Conservation (phyloP, 768 basidiomycete species). For the Amanita exitialis region DNA sequence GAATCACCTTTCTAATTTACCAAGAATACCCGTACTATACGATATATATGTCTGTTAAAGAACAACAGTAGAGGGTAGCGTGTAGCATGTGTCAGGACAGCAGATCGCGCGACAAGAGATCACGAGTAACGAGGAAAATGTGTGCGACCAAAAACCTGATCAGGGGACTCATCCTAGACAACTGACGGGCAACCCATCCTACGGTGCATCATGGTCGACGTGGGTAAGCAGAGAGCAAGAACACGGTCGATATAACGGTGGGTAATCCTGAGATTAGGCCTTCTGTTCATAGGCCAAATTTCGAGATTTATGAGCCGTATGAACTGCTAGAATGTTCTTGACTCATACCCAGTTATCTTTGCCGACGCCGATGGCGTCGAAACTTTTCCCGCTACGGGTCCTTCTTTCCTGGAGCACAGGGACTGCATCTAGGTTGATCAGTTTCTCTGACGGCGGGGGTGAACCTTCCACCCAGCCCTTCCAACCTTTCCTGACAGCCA, state of each 20-base stretch:
- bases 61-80: not conserved
- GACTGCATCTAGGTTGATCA: constrained; percentile 73
- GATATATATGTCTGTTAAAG: constrained; percentile 1
- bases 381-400: constrained; percentile 79
- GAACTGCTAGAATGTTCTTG: not conserved
- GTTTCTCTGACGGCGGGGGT: constrained; percentile 66
- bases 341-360: constrained; percentile 67
- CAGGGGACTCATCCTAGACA: not conserved
- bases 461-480: constrained; percentile 90
- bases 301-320: constrained; percentile 4
- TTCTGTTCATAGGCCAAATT: not conserved
- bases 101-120: not conserved
- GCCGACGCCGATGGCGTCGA: constrained; percentile 72
- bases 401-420: constrained; percentile 63
- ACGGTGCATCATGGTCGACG: not conserved
- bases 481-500: constrained; percentile 72
- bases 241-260: not conserved
- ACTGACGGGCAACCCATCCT: not conserved
- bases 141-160: not conserved
- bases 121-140: not conserved
- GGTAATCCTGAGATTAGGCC: not conserved
- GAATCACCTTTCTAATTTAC: constrained; percentile 1
- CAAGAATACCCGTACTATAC: constrained; percentile 3
- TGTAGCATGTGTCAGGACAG: not conserved
- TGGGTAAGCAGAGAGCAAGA: not conserved